Evolutionary conservation across 495 filamentous ascomycete species (phyloP).

Genomic region (Talaromyces proteolyticus): DNA sequence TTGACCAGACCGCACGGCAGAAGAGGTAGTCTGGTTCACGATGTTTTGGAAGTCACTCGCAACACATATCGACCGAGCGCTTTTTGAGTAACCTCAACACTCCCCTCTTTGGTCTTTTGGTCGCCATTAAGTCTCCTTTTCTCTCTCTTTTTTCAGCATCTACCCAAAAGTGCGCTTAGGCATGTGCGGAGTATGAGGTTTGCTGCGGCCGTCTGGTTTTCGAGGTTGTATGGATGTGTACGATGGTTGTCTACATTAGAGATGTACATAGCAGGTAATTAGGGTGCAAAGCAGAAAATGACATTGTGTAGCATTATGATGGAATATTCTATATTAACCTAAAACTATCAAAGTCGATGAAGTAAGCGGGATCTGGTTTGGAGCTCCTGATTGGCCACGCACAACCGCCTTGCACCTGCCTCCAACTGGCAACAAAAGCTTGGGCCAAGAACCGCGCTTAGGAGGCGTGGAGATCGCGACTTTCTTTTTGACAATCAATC

Average conservation of each 20-base stretch:
- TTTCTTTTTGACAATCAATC: not conserved
- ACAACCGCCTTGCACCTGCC: not conserved
- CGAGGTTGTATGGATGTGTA: not conserved
- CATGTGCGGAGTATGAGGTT: not conserved
- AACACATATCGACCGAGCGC: not conserved
- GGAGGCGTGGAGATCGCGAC: not conserved
- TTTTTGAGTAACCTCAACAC: not conserved
- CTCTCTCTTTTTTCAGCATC: not conserved
- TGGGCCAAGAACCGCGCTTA: no score
- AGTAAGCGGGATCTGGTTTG: not conserved
- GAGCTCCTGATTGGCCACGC: conserved; percentile 7
- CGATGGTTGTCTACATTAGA: not conserved
- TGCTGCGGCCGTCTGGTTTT: not conserved
- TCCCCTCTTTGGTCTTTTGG: not conserved
- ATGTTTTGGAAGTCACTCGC: not conserved
- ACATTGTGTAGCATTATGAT: not conserved
- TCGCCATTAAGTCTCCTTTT: not conserved
- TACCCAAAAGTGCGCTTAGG: not conserved
- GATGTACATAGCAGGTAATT: not conserved
- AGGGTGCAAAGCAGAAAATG: conserved; percentile 3
- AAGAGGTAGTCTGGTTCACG: conserved; percentile 12
- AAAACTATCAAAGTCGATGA: not conserved
- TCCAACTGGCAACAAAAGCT: conserved; percentile 4
- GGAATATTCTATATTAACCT: no score
- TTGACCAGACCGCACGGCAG: conserved; percentile 45